Evolutionary conservation across 495 filamentous ascomycete species (phyloP), one percentile per base, ranked within the genome.

Genomic region (Staphylotrichum tortipilum): DNA sequence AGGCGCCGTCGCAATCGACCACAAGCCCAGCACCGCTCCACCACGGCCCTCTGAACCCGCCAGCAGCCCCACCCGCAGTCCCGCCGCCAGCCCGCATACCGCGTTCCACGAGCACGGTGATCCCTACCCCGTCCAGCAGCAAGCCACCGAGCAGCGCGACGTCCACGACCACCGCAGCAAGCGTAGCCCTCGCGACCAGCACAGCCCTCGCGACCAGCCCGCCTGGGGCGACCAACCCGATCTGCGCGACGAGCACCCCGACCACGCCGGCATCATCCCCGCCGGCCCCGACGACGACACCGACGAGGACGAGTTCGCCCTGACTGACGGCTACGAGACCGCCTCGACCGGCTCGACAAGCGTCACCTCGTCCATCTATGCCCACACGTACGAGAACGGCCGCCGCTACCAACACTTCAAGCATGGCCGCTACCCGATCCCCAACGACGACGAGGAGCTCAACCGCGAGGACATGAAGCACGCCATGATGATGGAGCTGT

Each of bases 321-420:
- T 58, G 9, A 59, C 49, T 41, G 68, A 72, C 24, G 60, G 55
- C 5, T 68, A 54, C 33, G 55, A 57, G 18, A 52, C 48, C 6
- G 50, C 23, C 3, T 58, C 53, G 2, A 43, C 49, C 4, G 52
- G 54, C 26, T 68, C 67, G 0, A 66, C 54, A 14, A 75, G 72
- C 5, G 52, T 75, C 18, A 64, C 71, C 3, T 69, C 71, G 8
- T 68, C 62, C 36, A 56, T 75, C 42, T 65, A 59, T 42, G 60
- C 69, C 29, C 69, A 73, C 50, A 56, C 62, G 8, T 68, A 64
- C 44, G 76, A 80, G 58, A 77, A 83, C 50, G 80, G 80, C 11
- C 71, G 79, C 12, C 68, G 79, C 19, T 83, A 82, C 56, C 77
- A 81, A 43, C 64, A 68, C 37, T 80, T 74, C 53, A 71, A 47